phyloP scores from a whole-genome alignment of 2,329 filamentous ascomycete species.

The Passalora sequoiae region DNA sequence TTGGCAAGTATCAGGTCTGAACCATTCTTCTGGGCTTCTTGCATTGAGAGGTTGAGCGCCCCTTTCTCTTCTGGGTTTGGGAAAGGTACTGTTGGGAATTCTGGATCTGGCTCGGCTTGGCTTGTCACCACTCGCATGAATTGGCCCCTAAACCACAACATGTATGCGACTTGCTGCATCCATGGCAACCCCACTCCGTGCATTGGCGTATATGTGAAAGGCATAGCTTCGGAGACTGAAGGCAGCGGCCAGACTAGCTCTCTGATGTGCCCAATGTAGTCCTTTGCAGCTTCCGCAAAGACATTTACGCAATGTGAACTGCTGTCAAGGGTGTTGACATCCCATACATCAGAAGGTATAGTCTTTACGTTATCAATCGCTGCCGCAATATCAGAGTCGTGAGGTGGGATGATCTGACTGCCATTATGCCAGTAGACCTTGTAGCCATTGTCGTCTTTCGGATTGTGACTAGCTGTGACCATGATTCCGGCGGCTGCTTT shows the following conservation, averaged over 20 bases:
- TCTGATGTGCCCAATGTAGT: conserved; percentile 39
- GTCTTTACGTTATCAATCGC: conserved; percentile 53
- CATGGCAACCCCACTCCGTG: conserved; percentile 51
- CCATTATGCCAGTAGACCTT: conserved; percentile 64
- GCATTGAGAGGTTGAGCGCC: conserved; percentile 55
- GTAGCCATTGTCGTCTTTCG: conserved; percentile 60
- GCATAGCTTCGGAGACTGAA: conserved; percentile 17
- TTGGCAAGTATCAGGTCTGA: conserved; percentile 55
- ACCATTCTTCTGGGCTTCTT: conserved; percentile 48
- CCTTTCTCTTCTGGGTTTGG: conserved; percentile 63
- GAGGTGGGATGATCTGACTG: conserved; percentile 61
- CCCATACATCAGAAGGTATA: conserved; percentile 49
- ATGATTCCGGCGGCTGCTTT: conserved; percentile 57
- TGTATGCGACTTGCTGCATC: conserved; percentile 42
- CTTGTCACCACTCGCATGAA: conserved; percentile 44
- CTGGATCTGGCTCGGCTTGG: conserved; percentile 56
- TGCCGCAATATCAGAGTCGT: conserved; percentile 54
- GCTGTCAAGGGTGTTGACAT: conserved; percentile 40
- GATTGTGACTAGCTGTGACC: conserved; percentile 63
- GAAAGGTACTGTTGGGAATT: conserved; percentile 60
- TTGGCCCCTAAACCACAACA: conserved; percentile 24
- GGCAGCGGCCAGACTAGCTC: conserved; percentile 26
- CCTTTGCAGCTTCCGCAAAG: conserved; percentile 38
- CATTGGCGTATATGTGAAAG: conserved; percentile 54
- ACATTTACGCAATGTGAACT: conserved; percentile 37